phyloP scores from a whole-genome alignment of 257 asterid species.

The Salvia miltiorrhiza region DNA sequence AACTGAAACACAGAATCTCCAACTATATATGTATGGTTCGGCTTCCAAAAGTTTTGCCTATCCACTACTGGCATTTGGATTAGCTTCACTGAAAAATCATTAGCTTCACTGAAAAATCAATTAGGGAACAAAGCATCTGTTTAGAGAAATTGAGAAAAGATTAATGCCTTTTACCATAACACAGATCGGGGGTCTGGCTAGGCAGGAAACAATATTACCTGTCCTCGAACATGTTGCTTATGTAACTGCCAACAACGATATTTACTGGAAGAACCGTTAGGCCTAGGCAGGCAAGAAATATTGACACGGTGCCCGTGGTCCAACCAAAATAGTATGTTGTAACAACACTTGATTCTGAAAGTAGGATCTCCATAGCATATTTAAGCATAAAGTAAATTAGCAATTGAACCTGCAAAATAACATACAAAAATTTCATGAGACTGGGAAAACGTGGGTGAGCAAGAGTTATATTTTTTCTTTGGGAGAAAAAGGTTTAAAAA shows the following conservation, averaged over 20 bases:
- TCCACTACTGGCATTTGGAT: not conserved
- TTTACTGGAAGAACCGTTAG: constrained; percentile 90
- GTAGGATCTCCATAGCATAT: constrained; percentile 89
- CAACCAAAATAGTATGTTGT: constrained; percentile 78
- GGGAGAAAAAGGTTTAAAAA: not conserved
- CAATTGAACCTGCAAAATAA: constrained; percentile 75
- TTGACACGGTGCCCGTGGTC: constrained; percentile 74
- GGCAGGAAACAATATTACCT: constrained; percentile 46
- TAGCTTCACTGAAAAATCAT: not conserved
- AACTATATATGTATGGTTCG: not conserved
- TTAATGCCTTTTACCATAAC: not conserved
- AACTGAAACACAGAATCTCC: not conserved
- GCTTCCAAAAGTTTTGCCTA: not conserved
- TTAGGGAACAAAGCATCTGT: not conserved
- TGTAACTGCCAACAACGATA: constrained; percentile 74
- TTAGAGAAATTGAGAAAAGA: not conserved
- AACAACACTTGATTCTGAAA: constrained; percentile 89
- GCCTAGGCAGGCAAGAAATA: constrained; percentile 86
- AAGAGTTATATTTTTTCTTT: not conserved
- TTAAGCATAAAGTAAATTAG: constrained; percentile 93
- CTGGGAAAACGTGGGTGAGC: not conserved
- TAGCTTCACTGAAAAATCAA: not conserved
- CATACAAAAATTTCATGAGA: constrained; percentile 3
- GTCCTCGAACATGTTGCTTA: constrained; percentile 92
- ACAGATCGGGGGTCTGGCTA: not conserved